phyloP scores from a whole-genome alignment of 257 asterid species.

The Coffea canephora region DNA sequence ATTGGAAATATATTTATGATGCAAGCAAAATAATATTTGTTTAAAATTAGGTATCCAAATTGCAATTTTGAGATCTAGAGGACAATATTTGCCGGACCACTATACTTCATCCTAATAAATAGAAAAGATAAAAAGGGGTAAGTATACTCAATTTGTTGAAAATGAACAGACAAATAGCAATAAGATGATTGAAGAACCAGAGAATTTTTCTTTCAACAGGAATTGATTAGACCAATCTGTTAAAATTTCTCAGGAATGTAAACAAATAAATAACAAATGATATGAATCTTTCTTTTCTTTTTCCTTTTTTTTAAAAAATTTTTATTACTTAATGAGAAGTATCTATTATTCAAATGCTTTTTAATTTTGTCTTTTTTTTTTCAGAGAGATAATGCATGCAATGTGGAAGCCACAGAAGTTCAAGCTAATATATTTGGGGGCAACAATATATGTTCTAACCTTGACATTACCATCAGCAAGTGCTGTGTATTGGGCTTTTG shows the following conservation, averaged over 20 bases:
- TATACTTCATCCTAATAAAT: neutral
- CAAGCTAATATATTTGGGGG: slow-evolving; percentile 67
- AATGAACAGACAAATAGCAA: neutral
- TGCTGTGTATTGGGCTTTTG: slow-evolving; percentile 94
- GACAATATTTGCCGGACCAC: neutral
- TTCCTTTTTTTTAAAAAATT: neutral
- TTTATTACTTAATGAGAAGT: too few species aligned
- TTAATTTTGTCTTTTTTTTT: neutral
- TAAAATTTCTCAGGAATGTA: too few species aligned
- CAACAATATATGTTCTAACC: slow-evolving; percentile 72
- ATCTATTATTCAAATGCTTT: neutral
- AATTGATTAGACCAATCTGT: too few species aligned
- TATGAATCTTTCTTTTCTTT: neutral
- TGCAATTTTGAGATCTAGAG: too few species aligned
- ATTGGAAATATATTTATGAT: too few species aligned
- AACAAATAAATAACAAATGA: too few species aligned
- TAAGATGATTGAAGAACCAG: too few species aligned
- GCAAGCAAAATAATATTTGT: too few species aligned
- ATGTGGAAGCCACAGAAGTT: slow-evolving; percentile 94
- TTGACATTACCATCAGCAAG: slow-evolving; percentile 82
- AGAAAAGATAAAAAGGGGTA: neutral
- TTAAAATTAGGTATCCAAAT: too few species aligned
- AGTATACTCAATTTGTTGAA: neutral
- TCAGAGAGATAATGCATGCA: slow-evolving; percentile 86
- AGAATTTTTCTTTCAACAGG: too few species aligned